Evolutionary conservation across 2,329 filamentous ascomycete genomes (phyloP).

Genomic region (Aspergillus felis): DNA sequence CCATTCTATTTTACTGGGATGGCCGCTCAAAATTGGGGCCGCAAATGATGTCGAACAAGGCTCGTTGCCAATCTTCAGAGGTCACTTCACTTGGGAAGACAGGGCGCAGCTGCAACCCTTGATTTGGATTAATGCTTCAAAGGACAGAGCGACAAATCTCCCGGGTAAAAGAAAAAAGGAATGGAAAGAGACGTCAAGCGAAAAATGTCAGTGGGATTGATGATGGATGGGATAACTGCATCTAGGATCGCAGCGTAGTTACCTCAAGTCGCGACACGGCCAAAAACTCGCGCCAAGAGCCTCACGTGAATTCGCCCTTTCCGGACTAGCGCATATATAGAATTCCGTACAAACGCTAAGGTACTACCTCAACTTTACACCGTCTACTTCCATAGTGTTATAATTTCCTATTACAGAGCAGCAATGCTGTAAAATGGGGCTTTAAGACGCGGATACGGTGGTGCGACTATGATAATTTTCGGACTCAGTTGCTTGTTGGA

Average conservation of each 20-base stretch:
- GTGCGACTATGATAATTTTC: background rate
- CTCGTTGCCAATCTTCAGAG: constrained; percentile 26
- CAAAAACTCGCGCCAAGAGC: constrained; percentile 36
- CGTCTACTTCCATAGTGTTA: background rate
- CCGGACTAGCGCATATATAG: constrained; percentile 5
- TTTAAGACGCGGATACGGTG: background rate
- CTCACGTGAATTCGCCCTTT: constrained; percentile 14
- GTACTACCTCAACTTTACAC: background rate
- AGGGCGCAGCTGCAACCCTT: constrained; percentile 11
- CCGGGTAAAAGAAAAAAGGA: background rate
- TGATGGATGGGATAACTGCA: constrained; percentile 20
- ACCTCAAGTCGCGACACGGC: constrained; percentile 28
- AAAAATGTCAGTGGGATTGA: constrained; percentile 3
- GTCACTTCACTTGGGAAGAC: constrained; percentile 2
- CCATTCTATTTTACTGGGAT: constrained; percentile 30
- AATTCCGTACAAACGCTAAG: background rate
- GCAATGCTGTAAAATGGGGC: background rate
- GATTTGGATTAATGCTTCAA: background rate
- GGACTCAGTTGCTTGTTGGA: background rate
- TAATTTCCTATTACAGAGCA: background rate
- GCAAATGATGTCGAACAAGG: constrained; percentile 28
- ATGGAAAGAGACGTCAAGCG: constrained; percentile 4
- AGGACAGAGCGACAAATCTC: constrained; percentile 1
- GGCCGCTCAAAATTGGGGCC: constrained; percentile 23
- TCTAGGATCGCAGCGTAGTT: constrained; percentile 20